Conservation (phyloP, 2,329 filamentous ascomycete species). For the Cadophora gregata region DNA sequence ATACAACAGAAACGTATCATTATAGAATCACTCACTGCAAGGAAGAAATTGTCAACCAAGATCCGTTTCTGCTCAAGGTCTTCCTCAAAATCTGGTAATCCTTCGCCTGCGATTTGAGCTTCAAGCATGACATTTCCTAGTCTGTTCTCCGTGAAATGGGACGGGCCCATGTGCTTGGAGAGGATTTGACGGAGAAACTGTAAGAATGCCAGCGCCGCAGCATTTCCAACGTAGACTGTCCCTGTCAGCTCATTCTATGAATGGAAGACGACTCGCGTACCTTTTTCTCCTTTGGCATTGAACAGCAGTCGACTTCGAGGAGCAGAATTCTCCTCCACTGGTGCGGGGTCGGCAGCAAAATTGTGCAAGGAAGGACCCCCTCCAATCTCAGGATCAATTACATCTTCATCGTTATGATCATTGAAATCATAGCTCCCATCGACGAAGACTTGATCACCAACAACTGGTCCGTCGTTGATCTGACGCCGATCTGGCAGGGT, state of each 20-base stretch:
- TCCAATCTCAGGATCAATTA: neutral
- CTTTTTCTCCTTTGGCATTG: conserved; percentile 18
- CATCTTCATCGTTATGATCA: neutral
- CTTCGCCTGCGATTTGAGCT: conserved; percentile 6
- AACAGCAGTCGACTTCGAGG: conserved; percentile 12
- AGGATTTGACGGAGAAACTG: conserved; percentile 16
- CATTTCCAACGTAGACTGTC: conserved; percentile 6
- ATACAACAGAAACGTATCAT: neutral
- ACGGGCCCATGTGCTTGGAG: conserved; percentile 15
- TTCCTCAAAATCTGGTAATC: conserved; percentile 5
- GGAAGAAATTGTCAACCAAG: conserved; percentile 17
- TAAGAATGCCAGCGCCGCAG: conserved; percentile 16
- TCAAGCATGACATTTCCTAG: conserved; percentile 18
- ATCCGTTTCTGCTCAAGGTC: conserved; percentile 1
- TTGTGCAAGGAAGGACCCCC: neutral
- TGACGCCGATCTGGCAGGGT: neutral
- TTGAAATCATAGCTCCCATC: neutral
- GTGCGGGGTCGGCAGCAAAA: neutral
- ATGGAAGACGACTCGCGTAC: neutral
- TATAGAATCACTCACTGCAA: conserved; percentile 7
- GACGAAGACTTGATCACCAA: neutral
- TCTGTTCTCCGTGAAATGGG: conserved; percentile 16
- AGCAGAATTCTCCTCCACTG: neutral
- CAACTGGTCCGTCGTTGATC: neutral
- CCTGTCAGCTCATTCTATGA: neutral